These are phyloP conservation scores for Colletotrichum nymphaeae DNA, from an alignment of 2,329 filamentous ascomycete genomes.

Conservation along the genomic window DNA sequence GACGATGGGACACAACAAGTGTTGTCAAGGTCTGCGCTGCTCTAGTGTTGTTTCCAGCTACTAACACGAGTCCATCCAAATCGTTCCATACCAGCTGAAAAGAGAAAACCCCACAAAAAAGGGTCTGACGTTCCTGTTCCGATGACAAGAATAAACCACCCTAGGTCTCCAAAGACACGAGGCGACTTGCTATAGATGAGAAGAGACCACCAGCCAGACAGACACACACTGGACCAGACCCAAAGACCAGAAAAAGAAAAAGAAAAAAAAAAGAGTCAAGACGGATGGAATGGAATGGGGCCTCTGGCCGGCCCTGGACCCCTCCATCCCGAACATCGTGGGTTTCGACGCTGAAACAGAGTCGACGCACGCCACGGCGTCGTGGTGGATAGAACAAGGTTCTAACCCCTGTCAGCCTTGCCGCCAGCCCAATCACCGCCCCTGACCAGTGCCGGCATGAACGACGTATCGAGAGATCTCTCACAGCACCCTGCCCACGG, in stretches of 20 bases:
- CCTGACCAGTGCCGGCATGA: slow-evolving; percentile 40
- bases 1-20: background rate
- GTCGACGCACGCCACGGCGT: slow-evolving; percentile 41
- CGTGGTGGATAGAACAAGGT: slow-evolving; percentile 32
- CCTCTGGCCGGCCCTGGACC: slow-evolving; percentile 14
- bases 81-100: background rate
- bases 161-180: background rate
- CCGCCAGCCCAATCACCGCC: slow-evolving; percentile 44
- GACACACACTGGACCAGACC: background rate
- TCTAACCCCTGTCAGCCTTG: slow-evolving; percentile 46
- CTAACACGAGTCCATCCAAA: background rate
- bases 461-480: slow-evolving; percentile 41
- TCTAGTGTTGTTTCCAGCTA: background rate
- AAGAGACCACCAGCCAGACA: background rate
- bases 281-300: background rate
- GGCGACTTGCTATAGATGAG: background rate
- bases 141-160: background rate
- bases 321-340: slow-evolving; percentile 52
- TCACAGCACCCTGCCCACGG: slow-evolving; percentile 39
- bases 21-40: background rate
- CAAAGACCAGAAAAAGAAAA: background rate
- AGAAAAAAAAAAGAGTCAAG: background rate
- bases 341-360: slow-evolving; percentile 60
- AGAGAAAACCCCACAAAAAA: background rate
- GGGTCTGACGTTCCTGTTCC: background rate